Conservation (phyloP, 2,329 filamentous ascomycete genomes). For the Tricladium varicosporioides region DNA sequence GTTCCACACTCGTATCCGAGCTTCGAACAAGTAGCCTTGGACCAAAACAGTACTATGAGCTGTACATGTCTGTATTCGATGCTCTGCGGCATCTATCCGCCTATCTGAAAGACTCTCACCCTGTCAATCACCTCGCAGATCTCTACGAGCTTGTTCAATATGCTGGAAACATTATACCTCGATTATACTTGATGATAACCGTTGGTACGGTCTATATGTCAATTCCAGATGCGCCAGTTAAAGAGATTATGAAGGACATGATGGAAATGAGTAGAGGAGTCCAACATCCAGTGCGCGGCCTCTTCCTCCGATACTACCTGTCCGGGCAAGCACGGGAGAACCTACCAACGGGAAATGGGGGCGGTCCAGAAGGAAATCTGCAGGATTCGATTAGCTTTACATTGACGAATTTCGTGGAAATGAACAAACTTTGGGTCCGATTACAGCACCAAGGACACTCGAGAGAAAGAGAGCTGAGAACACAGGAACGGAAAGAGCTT, state of each 20-base stretch:
- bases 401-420: slow-evolving; percentile 97
- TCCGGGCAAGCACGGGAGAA: slow-evolving; percentile 91
- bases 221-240: slow-evolving; percentile 95
- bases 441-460: slow-evolving; percentile 97
- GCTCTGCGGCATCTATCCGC: slow-evolving; percentile 93
- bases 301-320: slow-evolving; percentile 95
- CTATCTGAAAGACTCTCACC: slow-evolving; percentile 95
- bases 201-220: slow-evolving; percentile 99
- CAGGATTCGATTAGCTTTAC: slow-evolving; percentile 98
- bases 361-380: slow-evolving; percentile 91
- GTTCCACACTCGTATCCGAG: slow-evolving; percentile 97
- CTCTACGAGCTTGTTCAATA: slow-evolving; percentile 97
- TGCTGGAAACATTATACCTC: slow-evolving; percentile 94
- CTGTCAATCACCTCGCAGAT: slow-evolving; percentile 95
- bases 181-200: slow-evolving; percentile 98
- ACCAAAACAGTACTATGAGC: slow-evolving; percentile 99
- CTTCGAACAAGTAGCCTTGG: slow-evolving; percentile 93
- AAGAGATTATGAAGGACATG: slow-evolving; percentile 99
- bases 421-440: slow-evolving; percentile 99
- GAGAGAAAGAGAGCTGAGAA: slow-evolving; percentile 87
- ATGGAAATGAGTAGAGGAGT: slow-evolving; percentile 99
- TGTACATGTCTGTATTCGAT: slow-evolving; percentile 99
- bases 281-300: slow-evolving; percentile 90
- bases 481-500: slow-evolving; percentile 90
- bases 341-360: slow-evolving; percentile 76